Base-by-base conservation (phyloP, 768 basidiomycete species). In the Lepiota brunneoincarnata region DNA sequence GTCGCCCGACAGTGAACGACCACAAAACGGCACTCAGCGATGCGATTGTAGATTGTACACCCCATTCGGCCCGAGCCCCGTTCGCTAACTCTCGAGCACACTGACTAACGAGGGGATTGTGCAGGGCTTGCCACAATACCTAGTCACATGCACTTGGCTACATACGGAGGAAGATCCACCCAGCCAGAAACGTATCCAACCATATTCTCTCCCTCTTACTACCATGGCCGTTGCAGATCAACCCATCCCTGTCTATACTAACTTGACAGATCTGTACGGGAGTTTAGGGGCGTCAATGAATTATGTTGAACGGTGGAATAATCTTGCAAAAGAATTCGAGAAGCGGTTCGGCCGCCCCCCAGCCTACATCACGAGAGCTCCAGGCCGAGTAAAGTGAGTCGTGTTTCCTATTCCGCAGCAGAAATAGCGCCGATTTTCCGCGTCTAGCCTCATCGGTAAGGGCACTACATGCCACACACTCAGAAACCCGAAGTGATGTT, bases 381-480 rank as follows among this genome's bases (percentile, higher is more conserved):
- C 90, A 1, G 91, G 91, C 6, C 79, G 90, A 57, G 84, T 93
- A 44, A 92, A 93, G 89, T 89, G 60, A 63, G 75, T 72, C 7
- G 38, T 37, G 31, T 20, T 24, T 14, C 15, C 41, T 18, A 45
- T 21, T 41, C 42, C 26, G 20, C 54, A 38, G 10, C 20, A 46
- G 51, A 35, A 54, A 17, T 17, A 24, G 20, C 51, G 43, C 47
- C 38, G 18, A 15, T 28, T 11, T 49, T 36, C 35, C 46, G 18
- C 39, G 45, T 53, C 18, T 51, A 77, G 76, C 60, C 64, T 77
- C 48, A 80, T 79, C 60, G 79, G 79, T 78, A 43, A 14, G 50
- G 57, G 60, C 52, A 45, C 31, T 11, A 34, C 26, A 34, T 9
- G 21, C 9, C 41, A 43, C 51, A 49, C 41, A 28, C 23, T n/a